Base-by-base conservation (phyloP, 2,329 filamentous ascomycete genomes). In the Cytospora chrysosperma region DNA sequence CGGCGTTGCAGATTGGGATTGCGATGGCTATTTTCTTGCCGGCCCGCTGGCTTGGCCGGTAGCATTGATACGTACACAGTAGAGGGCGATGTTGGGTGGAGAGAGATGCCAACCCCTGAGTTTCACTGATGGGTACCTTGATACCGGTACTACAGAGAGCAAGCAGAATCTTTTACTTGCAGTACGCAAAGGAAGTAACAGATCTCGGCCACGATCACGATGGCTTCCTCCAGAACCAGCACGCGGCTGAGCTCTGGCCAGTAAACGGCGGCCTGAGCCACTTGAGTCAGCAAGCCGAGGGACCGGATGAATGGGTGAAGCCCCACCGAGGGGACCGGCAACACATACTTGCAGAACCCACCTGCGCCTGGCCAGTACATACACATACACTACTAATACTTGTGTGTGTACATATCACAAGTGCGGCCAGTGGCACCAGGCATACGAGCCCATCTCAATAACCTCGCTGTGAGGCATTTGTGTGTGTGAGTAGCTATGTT, bases 291-390 rank as follows among this genome's bases (percentile, higher is more conserved):
- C 21, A 26, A 53, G 50, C 59, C 59, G 56, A 59, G 56, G 55
- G 27, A 32, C 59, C 63, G 63, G 63, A 26, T 65, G 59, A 57
- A 65, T 32, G 59, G 63, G 59, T 55, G 50, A 40, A 32, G 55
- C 54, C 63, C 55, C 63, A 54, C 51, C 54, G 54, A 57, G 43
- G n/a, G 47, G 30, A 57, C 60, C 54, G 54, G 52, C 27, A 54
- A 47, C n/a, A 47, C 19, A 24, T 47, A 24, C 3, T 19, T 34
- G n/a, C n/a, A 43, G 40, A n/a, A 43, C 10, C 40, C 40, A 43
- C 40, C 51, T n/a, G 51, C 51, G 32, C 21, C 21, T 55, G 30
- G 30, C 28, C 59, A 50, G 40, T 30, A 37, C 40, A 47, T n/a
- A n/a, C n/a, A n/a, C n/a, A n/a, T n/a, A n/a, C n/a, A n/a, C n/a